phyloP scores from a whole-genome alignment of 2,329 filamentous ascomycete genomes.

The Pseudocercospora crystallina region DNA sequence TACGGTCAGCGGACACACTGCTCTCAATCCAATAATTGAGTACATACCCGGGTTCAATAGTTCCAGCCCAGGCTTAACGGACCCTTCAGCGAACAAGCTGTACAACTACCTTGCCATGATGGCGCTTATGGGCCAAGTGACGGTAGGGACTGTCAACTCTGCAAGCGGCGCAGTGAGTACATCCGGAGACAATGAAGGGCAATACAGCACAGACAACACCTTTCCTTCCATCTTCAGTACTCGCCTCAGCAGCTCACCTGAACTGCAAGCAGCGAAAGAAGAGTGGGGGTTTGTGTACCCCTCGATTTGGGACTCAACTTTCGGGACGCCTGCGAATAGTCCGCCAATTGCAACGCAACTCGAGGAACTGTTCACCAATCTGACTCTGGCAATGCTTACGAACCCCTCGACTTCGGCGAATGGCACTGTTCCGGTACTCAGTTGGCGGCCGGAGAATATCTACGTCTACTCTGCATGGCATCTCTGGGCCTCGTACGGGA shows the following conservation, averaged over 20 bases:
- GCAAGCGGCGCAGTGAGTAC: not conserved
- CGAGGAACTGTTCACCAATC: conserved; percentile 7
- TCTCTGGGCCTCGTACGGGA: conserved; percentile 8
- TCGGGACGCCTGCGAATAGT: not conserved
- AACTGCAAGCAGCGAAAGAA: not conserved
- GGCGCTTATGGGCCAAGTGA: conserved; percentile 2
- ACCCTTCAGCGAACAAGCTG: not conserved
- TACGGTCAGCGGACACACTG: not conserved
- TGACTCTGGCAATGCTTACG: conserved; percentile 5
- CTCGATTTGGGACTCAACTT: not conserved
- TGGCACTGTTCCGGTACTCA: not conserved
- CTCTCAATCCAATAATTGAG: not conserved
- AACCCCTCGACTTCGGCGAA: conserved; percentile 3
- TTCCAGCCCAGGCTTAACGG: not conserved
- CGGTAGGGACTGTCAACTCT: conserved; percentile 3
- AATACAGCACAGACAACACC: not conserved
- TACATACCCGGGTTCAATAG: conserved; percentile 2
- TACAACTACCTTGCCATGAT: conserved; percentile 10
- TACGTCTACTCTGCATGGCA: conserved; percentile 1
- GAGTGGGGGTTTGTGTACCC: not conserved
- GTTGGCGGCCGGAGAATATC: not conserved
- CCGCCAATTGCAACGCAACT: conserved; percentile 4
- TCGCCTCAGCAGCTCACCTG: conserved; percentile 1
- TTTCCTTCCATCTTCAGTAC: conserved; percentile 5
- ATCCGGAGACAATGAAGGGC: not conserved